phyloP scores from a whole-genome alignment of 768 basidiomycete genomes.

The Myochromella boudieri region DNA sequence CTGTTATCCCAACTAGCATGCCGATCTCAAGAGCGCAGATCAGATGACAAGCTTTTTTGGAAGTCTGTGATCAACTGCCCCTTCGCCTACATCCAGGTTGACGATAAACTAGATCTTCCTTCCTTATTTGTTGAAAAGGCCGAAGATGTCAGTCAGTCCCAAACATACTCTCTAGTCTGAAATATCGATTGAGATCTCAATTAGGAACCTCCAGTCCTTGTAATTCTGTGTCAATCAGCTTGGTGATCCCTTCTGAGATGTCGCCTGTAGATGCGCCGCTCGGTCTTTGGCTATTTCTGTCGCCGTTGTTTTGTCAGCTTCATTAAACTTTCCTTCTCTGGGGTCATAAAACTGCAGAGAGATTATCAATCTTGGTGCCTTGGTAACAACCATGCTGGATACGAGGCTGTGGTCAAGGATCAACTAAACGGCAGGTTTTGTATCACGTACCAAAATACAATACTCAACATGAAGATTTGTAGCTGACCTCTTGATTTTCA shows the following conservation, averaged over 20 bases:
- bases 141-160: slow-evolving; percentile 47
- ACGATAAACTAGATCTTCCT: slow-evolving; percentile 42
- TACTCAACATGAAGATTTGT: neutral
- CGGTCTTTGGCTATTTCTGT: slow-evolving; percentile 79
- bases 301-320: slow-evolving; percentile 77
- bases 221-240: slow-evolving; percentile 18
- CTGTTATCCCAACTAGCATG: slow-evolving; percentile 48
- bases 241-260: neutral
- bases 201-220: slow-evolving; percentile 33
- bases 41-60: slow-evolving; percentile 65
- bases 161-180: neutral
- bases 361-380: slow-evolving; percentile 68
- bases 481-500: slow-evolving; percentile 57
- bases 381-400: slow-evolving; percentile 48
- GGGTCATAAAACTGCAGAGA: slow-evolving; percentile 61
- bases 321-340: slow-evolving; percentile 73
- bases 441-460: neutral
- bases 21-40: slow-evolving; percentile 52
- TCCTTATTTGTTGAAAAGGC: slow-evolving; percentile 59
- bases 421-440: slow-evolving; percentile 43
- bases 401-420: slow-evolving; percentile 51
- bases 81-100: neutral
- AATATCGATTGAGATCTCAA: slow-evolving; percentile 1
- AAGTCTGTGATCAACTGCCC: slow-evolving; percentile 29
- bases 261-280: slow-evolving; percentile 59